Evolutionary conservation across 148 eudicot species (phyloP), one percentile per base, ranked within the genome.

Genomic region (Rhododendron vialii): DNA sequence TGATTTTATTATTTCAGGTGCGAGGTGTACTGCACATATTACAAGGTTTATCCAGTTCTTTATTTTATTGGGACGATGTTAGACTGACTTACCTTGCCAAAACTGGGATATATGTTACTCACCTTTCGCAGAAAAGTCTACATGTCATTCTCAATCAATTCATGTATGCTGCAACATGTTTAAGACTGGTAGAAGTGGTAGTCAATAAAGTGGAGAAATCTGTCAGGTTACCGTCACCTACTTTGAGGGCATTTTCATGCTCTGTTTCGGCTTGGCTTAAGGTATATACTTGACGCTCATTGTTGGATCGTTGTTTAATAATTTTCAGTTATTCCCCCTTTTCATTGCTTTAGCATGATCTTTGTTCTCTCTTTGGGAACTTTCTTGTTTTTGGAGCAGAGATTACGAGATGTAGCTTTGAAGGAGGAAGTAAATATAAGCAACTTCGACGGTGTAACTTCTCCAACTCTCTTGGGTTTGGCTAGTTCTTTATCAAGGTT

Each of bases 401-500:
- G 92, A 88, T 86, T 95, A 83, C 94, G 95, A 43, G 92, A 92
- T 83, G 89, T 94, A 90, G 96, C 99, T 73, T 91, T 95, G 92
- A 91, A 91, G 75, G 98, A 95, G 91, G 98, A 97, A 89, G 89
- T 89, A 28, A 92, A 88, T 87, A 88, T 93, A 41, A 89, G 35
- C 59, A 91, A 86, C 84, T 87, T 91, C 22, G 85, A 89, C 69
- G 55, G 85, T 55, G 89, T 88, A 83, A 89, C 89, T 82, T 83
- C 92, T 87, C 92, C 94, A 67, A 93, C 99, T 73, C 91, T 97
- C 33, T 89, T 97, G 93, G 99, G 96, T 38, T 84, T 97, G 86
- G 89, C 95, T 30, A 95, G 93, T 92, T 92, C 99, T 81, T 88
- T 97, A 84, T 92, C 98, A 89, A 95, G 98, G 99, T 93, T 88